A percentile compares a stretch with the other conserved stretches of the same genome.
Conservation (phyloP, 1,139 yeast genomes). For the Magnusiomyces sp. region DNA sequence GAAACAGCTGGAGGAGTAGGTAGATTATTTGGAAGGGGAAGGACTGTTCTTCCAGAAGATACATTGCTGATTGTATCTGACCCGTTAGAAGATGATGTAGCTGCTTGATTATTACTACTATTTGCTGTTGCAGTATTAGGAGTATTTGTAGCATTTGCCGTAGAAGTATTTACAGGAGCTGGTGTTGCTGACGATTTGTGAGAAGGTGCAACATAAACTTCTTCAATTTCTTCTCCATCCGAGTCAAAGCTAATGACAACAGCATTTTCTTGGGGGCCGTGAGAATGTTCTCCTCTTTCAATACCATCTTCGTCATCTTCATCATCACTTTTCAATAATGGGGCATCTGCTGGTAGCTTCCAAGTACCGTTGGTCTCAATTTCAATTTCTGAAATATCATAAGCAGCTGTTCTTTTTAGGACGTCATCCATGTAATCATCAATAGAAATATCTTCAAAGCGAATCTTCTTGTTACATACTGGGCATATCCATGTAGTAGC, state of each 20-base stretch:
- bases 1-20: neutral
- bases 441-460: slow-evolving; percentile 29
- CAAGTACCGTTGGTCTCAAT: slow-evolving; percentile 34
- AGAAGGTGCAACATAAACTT: slow-evolving; percentile 1
- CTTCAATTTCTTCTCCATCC: slow-evolving; percentile 10
- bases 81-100: too few species aligned
- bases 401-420: slow-evolving; percentile 9
- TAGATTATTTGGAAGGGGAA: too few species aligned
- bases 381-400: slow-evolving; percentile 28
- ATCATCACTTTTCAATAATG: slow-evolving; percentile 11
- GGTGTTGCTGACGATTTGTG: neutral
- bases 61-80: too few species aligned
- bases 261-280: slow-evolving; percentile 4
- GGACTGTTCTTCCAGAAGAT: too few species aligned
- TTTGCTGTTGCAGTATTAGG: neutral
- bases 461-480: slow-evolving; percentile 31
- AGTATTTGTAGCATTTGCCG: slow-evolving; percentile 1
- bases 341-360: slow-evolving; percentile 20
- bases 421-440: slow-evolving; percentile 28
- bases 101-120: too few species aligned
- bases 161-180: neutral
- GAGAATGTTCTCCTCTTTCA: slow-evolving; percentile 41
- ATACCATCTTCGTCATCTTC: slow-evolving; percentile 22
- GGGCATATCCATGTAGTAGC: slow-evolving; percentile 40
- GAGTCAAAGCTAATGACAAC: slow-evolving; percentile 29